Percentiles rank a stretch among this genome's conserved stretches.
These are phyloP conservation scores for Mangifera indica DNA, from an alignment of 345 rosid species.

Conservation along the genomic window DNA sequence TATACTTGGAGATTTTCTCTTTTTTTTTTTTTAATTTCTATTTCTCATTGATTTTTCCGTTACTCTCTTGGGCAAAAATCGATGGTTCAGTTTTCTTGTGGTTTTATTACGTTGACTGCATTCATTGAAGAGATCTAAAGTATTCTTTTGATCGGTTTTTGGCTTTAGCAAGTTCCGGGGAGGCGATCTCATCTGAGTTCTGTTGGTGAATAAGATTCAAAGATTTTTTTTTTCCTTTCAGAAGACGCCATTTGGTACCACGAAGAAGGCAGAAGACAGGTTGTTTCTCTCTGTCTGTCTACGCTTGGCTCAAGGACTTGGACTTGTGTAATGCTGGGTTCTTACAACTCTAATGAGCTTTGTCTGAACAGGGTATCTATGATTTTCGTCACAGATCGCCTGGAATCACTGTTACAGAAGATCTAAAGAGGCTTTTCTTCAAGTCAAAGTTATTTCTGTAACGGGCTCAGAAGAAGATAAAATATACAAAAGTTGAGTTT, in stretches of 20 bases:
- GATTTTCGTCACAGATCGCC: conserved; percentile 40
- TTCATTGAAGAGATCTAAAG: conserved; percentile 19
- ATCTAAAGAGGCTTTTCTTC: conserved; percentile 30
- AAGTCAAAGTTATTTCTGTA: conserved; percentile 8
- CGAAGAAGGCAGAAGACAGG: conserved; percentile 7
- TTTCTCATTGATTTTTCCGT: conserved; percentile 21
- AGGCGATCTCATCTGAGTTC: conserved; percentile 32
- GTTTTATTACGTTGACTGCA: conserved; percentile 1
- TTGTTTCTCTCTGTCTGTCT: conserved; percentile 7
- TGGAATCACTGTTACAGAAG: conserved; percentile 23
- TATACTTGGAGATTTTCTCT: conserved; percentile 17
- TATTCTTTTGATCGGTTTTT: neutral
- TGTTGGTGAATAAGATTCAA: conserved; percentile 14
- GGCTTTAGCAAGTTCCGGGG: conserved; percentile 5
- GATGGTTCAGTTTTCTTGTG: conserved; percentile 8
- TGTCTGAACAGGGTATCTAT: conserved; percentile 39
- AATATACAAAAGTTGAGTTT: neutral
- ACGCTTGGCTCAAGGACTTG: conserved; percentile 41
- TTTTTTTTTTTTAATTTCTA: conserved; percentile 1
- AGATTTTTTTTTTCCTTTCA: conserved; percentile 1
- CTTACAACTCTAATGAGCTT: conserved; percentile 20
- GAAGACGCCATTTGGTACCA: conserved; percentile 26
- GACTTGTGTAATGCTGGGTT: conserved; percentile 44
- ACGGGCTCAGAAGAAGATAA: neutral
- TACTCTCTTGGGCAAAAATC: conserved; percentile 23